A percentile compares a stretch with the other conserved stretches of the same genome.
phyloP scores from a whole-genome alignment of 352 stramenopile genomes.

The Chloridella minuta region DNA sequence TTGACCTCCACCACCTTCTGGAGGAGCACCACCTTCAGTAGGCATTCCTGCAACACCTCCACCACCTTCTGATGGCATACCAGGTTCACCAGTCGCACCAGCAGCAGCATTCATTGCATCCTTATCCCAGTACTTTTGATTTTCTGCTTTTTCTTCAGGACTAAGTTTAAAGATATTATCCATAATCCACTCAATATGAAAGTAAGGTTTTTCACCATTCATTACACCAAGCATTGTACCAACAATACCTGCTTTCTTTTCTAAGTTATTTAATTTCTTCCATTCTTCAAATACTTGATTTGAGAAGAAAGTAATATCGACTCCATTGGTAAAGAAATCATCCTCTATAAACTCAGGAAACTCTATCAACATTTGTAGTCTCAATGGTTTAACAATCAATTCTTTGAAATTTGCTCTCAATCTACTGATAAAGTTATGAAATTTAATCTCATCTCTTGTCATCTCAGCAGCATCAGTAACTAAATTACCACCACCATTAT shows the following conservation, averaged over 20 bases:
- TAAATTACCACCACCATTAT: background rate
- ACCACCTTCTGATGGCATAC: no score
- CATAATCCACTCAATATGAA: background rate
- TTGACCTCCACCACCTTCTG: no score
- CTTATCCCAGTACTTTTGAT: background rate
- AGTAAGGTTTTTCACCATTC: background rate
- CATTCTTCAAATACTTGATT: background rate
- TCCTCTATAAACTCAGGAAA: background rate
- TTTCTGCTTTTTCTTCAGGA: background rate
- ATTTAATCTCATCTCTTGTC: background rate
- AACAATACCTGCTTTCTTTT: background rate
- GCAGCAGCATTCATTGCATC: no score
- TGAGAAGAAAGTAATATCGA: background rate
- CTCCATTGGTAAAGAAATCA: background rate
- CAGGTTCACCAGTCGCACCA: no score
- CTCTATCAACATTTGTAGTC: background rate
- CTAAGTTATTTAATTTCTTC: background rate
- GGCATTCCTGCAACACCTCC: no score
- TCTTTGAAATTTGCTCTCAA: background rate
- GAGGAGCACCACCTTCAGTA: no score
- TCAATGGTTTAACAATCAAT: background rate
- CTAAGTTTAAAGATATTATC: background rate
- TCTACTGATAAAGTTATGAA: background rate
- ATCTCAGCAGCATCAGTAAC: background rate
- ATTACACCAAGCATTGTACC: background rate